Evolutionary conservation across 179 eudicot species (phyloP).

Genomic region (Silene coronaria): DNA sequence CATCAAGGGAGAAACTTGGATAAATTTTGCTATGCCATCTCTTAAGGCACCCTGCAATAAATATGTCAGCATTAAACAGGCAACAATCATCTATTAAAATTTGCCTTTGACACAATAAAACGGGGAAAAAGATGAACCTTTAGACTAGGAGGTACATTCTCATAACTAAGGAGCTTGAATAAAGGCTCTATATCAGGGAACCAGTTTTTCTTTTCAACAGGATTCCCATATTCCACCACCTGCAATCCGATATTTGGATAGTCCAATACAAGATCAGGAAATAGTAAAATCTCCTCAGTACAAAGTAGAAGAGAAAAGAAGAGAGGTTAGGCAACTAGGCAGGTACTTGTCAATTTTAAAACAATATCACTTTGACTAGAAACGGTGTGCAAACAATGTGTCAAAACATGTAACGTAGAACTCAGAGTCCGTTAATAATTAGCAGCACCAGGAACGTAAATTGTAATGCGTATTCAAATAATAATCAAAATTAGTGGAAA

Average conservation of each 20-base stretch:
- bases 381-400: neutral
- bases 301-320: neutral
- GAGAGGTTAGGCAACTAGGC: neutral
- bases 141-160: conserved; percentile 94
- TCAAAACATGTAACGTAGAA: neutral
- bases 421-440: neutral
- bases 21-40: conserved; percentile 64
- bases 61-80: conserved; percentile 20
- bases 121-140: conserved; percentile 46
- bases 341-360: neutral
- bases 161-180: conserved; percentile 94
- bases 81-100: conserved; percentile 6
- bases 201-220: conserved; percentile 79
- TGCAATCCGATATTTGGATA: conserved; percentile 21
- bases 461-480: neutral
- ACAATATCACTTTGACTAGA: neutral
- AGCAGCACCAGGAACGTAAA: neutral
- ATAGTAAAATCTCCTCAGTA: neutral
- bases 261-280: neutral
- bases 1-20: conserved; percentile 67
- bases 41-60: conserved; percentile 76
- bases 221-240: conserved; percentile 86
- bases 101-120: neutral
- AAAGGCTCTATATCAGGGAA: conserved; percentile 95
- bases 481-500: neutral